These are phyloP conservation scores for Phyllosticta citriasiana DNA, from an alignment of 2,329 filamentous ascomycete species.

Conservation along the genomic window DNA sequence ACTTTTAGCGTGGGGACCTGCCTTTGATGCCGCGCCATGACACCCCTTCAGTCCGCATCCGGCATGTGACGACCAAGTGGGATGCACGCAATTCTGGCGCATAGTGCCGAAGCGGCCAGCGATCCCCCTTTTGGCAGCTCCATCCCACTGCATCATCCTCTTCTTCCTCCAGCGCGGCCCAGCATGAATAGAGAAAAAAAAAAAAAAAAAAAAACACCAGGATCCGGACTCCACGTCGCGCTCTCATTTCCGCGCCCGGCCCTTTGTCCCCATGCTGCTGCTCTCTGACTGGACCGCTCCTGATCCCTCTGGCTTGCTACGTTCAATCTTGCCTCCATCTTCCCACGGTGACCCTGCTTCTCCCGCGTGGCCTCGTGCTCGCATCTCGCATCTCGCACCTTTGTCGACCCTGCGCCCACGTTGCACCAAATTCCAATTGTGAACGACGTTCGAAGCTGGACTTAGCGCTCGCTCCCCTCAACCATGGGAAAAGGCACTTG, in stretches of 20 bases:
- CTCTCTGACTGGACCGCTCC: background rate
- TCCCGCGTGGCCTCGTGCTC: background rate
- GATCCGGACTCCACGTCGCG: background rate
- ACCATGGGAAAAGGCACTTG: background rate
- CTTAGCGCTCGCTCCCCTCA: background rate
- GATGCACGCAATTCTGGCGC: background rate
- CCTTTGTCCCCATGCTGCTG: background rate
- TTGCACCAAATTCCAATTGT: constrained; percentile 3
- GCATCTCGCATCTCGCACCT: background rate
- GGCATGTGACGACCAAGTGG: background rate
- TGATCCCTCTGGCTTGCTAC: background rate
- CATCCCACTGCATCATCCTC: background rate
- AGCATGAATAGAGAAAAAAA: background rate
- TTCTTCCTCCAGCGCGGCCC: background rate
- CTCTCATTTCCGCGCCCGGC: background rate
- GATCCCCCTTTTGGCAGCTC: background rate
- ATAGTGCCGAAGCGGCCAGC: background rate
- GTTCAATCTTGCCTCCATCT: background rate
- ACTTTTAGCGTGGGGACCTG: background rate
- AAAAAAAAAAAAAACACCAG: background rate
- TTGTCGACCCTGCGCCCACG: background rate
- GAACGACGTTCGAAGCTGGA: background rate
- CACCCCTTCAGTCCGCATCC: background rate
- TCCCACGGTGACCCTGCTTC: background rate
- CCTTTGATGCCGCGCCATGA: background rate